A percentile compares a stretch with the other conserved stretches of the same genome.
These are phyloP conservation scores for Pichia occidentalis DNA, from an alignment of 805 yeast genomes.

Conservation along the genomic window DNA sequence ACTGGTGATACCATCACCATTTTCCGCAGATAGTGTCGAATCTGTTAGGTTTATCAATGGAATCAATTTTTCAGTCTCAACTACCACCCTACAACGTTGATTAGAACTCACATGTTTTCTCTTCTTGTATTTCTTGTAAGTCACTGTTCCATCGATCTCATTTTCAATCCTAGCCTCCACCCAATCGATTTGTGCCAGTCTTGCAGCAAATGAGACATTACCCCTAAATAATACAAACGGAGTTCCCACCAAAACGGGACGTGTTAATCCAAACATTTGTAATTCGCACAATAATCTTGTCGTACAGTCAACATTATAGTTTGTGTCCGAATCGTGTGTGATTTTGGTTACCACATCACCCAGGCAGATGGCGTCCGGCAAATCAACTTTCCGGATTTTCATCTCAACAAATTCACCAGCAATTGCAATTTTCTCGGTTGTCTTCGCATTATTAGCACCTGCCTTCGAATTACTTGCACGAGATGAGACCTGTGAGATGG, in stretches of 20 bases:
- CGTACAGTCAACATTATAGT: constrained; percentile 34
- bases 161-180: constrained; percentile 23
- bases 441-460: constrained; percentile 13
- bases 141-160: constrained; percentile 17
- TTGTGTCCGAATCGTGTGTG: background rate
- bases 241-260: constrained; percentile 76
- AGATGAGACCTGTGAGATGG: constrained; percentile 18
- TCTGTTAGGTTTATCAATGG: no score
- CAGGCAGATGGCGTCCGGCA: constrained; percentile 42
- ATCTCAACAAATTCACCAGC: constrained; percentile 52
- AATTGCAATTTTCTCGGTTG: constrained; percentile 32
- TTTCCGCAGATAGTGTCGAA: no score
- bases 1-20: background rate
- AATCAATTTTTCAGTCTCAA: constrained; percentile 22
- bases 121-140: constrained; percentile 40
- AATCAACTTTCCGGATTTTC: constrained; percentile 32
- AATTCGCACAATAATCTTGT: constrained; percentile 50
- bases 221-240: constrained; percentile 74
- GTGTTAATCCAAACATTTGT: constrained; percentile 54
- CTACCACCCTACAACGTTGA: constrained; percentile 51
- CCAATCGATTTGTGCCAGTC: constrained; percentile 41
- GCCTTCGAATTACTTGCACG: constrained; percentile 14
- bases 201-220: constrained; percentile 64
- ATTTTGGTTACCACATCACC: constrained; percentile 56
- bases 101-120: constrained; percentile 52